Evolutionary conservation across 1,284 basidiomycete genomes (phyloP).

Genomic region (Apiotrichum montevideense): DNA sequence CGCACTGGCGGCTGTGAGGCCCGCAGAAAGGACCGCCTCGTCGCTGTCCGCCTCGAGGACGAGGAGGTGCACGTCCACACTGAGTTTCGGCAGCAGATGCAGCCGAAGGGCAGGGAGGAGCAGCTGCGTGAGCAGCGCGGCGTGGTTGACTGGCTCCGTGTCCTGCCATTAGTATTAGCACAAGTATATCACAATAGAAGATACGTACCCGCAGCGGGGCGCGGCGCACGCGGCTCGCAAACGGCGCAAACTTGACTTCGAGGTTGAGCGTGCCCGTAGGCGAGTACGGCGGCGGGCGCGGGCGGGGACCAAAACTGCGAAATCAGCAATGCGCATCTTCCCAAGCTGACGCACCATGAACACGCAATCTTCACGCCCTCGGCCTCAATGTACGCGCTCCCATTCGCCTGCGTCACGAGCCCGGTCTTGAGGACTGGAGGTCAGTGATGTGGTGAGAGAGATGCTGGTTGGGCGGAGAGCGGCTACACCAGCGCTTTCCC

Average conservation of each 20-base stretch:
- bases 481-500: too few species aligned
- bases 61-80: constrained; percentile 83
- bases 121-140: constrained; percentile 77
- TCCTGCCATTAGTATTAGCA: constrained; percentile 55
- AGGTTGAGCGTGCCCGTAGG: constrained; percentile 85
- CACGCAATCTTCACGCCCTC: constrained; percentile 81
- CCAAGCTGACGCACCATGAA: constrained; percentile 62
- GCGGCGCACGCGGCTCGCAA: constrained; percentile 68
- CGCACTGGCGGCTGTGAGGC: constrained; percentile 77
- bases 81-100: constrained; percentile 87
- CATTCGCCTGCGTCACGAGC: constrained; percentile 84
- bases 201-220: constrained; percentile 75
- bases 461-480: neutral
- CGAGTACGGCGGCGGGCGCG: constrained; percentile 57
- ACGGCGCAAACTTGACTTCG: constrained; percentile 94
- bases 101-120: constrained; percentile 77
- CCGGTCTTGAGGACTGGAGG: constrained; percentile 77
- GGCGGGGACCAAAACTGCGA: constrained; percentile 85
- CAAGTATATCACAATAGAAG: neutral
- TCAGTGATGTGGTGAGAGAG: neutral
- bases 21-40: constrained; percentile 75
- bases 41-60: constrained; percentile 86
- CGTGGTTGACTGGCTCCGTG: constrained; percentile 81
- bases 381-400: constrained; percentile 90
- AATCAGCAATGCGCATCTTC: neutral